phyloP scores from a whole-genome alignment of 148 eudicot species.

The Persicaria maculosa region DNA sequence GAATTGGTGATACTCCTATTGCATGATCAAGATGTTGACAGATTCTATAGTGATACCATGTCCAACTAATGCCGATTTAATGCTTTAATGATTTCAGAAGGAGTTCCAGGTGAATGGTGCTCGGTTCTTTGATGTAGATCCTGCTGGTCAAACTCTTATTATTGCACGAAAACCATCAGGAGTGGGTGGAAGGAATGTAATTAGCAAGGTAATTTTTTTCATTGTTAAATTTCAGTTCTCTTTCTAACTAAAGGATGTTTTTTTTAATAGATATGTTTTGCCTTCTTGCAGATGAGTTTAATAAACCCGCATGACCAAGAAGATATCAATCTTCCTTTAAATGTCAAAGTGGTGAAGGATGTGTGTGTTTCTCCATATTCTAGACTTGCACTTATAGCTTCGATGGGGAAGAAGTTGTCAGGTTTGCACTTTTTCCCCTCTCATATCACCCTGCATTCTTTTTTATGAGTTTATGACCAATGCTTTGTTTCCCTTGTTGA shows the following conservation, averaged over 20 bases:
- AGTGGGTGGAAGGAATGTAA: conserved; percentile 54
- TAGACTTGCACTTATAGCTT: conserved; percentile 60
- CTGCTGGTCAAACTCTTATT: conserved; percentile 36
- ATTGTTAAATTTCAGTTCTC: background rate
- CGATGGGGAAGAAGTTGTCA: conserved; percentile 68
- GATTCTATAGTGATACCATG: background rate
- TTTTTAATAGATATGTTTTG: background rate
- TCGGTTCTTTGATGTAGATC: conserved; percentile 67
- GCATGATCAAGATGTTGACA: background rate
- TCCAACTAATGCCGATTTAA: background rate
- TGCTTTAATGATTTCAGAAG: conserved; percentile 28
- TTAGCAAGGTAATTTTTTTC: conserved; percentile 46
- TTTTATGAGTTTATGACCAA: background rate
- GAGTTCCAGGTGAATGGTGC: conserved; percentile 65
- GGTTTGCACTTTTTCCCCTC: conserved; percentile 25
- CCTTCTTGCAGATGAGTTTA: conserved; percentile 57
- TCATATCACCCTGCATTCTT: background rate
- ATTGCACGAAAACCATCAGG: conserved; percentile 54
- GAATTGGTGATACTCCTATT: background rate
- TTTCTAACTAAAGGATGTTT: background rate
- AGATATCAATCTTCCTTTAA: conserved; percentile 49
- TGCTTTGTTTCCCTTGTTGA: conserved; percentile 14
- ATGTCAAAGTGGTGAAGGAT: conserved; percentile 58
- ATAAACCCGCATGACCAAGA: conserved; percentile 49
- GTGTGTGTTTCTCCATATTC: conserved; percentile 53